A percentile compares a stretch with the other conserved stretches of the same genome.
These are phyloP conservation scores for Bipolaris bicolor DNA, from an alignment of 2,329 filamentous ascomycete genomes.

Conservation along the genomic window DNA sequence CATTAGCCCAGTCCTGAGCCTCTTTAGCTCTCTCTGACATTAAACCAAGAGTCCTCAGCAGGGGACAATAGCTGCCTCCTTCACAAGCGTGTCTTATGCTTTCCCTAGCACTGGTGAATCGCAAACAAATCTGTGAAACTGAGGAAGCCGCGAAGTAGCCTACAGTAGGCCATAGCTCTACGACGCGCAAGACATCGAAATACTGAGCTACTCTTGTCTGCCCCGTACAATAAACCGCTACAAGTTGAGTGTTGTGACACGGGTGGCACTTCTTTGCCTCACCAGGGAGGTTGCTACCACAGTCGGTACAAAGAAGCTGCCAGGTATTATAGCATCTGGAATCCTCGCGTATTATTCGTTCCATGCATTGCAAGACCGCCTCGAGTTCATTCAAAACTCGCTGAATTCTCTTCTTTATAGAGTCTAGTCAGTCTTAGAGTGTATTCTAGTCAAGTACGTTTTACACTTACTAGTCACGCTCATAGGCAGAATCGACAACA, in stretches of 20 bases:
- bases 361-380: neutral
- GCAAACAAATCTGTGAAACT: neutral
- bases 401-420: neutral
- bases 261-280: slow-evolving; percentile 10
- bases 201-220: slow-evolving; percentile 10
- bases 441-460: too few species aligned
- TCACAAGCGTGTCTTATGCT: slow-evolving; percentile 3
- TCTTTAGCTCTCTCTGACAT: neutral
- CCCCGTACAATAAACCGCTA: neutral
- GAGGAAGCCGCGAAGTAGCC: neutral
- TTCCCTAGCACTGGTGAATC: slow-evolving; percentile 1
- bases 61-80: neutral
- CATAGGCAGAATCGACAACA: neutral
- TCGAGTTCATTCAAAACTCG: neutral
- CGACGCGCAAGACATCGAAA: slow-evolving; percentile 1
- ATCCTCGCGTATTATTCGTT: neutral
- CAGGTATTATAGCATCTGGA: neutral
- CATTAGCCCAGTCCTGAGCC: neutral
- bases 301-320: neutral
- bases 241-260: slow-evolving; percentile 1
- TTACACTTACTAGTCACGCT: neutral
- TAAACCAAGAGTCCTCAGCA: neutral
- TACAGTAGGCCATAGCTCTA: slow-evolving; percentile 4
- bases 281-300: slow-evolving; percentile 1
- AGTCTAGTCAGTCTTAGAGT: neutral